Evolutionary conservation across 108 stramenopile genomes (phyloP).

Genomic region (Schizochytrium sp.): DNA sequence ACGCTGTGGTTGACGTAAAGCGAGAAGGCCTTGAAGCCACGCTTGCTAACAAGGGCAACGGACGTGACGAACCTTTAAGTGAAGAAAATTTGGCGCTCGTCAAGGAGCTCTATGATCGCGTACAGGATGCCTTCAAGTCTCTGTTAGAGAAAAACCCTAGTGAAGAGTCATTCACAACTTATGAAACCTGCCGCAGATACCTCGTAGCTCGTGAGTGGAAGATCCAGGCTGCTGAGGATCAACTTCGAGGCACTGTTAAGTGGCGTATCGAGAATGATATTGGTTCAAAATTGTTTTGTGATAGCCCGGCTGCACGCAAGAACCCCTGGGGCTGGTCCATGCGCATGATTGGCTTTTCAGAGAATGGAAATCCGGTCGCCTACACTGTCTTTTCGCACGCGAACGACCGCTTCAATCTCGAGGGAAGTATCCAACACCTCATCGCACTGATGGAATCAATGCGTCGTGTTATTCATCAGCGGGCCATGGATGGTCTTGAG

Average conservation of each 20-base stretch:
- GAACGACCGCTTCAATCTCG: slow-evolving; percentile 23
- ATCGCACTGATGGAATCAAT: background rate
- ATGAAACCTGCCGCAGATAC: slow-evolving; percentile 43
- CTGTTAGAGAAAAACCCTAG: background rate
- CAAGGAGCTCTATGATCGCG: background rate
- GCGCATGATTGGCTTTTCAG: background rate
- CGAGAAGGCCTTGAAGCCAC: background rate
- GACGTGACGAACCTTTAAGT: background rate
- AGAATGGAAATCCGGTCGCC: background rate
- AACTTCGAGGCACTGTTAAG: background rate
- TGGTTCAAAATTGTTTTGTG: background rate
- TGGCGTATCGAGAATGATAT: background rate
- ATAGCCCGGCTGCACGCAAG: background rate
- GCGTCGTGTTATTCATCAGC: background rate
- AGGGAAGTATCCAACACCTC: slow-evolving; percentile 31
- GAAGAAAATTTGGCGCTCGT: background rate
- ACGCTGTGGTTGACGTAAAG: too few relatives aligned
- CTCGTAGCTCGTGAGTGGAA: slow-evolving; percentile 56
- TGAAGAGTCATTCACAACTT: background rate
- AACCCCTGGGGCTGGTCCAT: slow-evolving; percentile 44
- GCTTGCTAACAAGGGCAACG: slow-evolving; percentile 20
- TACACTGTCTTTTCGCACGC: slow-evolving; percentile 12
- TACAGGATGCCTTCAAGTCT: background rate
- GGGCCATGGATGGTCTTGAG: background rate
- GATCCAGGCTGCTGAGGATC: background rate